Evolutionary conservation across 202 grass and related monocot genomes (phyloP), one percentile per base, ranked within the genome.

Genomic region (Saccharum hybrid): DNA sequence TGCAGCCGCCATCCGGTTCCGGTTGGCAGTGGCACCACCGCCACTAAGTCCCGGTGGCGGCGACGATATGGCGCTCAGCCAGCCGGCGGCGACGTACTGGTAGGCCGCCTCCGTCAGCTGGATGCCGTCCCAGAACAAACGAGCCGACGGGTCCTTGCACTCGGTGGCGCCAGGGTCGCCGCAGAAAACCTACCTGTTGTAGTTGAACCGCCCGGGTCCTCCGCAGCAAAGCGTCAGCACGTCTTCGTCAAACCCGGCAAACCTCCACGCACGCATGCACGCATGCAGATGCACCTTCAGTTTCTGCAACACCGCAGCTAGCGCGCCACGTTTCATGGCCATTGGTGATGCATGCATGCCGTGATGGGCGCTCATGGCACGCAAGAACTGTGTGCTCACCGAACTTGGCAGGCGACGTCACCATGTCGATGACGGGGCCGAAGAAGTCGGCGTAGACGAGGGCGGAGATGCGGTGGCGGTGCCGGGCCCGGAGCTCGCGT

Each of bases 31-130:
- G 28, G 28, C 28, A 28, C 28, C 28, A 28, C 28, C 28, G 28
- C 28, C 28, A 28, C 28, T 28, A 28, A 28, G 28, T 28, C 28
- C 28, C 28, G 28, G 28, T 28, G 28, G 28, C 28, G 28, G 28
- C 28, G 28, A 28, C 28, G 28, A 28, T 28, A 28, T 28, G 28
- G 28, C 28, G 28, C 28, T 10, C 26, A 92, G 61, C 90, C 90
- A 90, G 22, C 33, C 41, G 19, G 69, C 63, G 39, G 87, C 90
- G 59, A 92, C 48, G 66, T 81, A 62, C 37, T 36, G 81, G 66
- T 90, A 72, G 28, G 85, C 87, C 46, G 85, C 80, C 79, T 94
- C 90, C 13, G 90, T 94, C 5, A 88, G 13, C 61, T 94, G 92
- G 23, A 71, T 76, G 7, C 82, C 67, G 4, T 94, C 92, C 90